Base-by-base conservation (phyloP, 192 early-diverging fungal species). In the Podila clonocystis region DNA sequence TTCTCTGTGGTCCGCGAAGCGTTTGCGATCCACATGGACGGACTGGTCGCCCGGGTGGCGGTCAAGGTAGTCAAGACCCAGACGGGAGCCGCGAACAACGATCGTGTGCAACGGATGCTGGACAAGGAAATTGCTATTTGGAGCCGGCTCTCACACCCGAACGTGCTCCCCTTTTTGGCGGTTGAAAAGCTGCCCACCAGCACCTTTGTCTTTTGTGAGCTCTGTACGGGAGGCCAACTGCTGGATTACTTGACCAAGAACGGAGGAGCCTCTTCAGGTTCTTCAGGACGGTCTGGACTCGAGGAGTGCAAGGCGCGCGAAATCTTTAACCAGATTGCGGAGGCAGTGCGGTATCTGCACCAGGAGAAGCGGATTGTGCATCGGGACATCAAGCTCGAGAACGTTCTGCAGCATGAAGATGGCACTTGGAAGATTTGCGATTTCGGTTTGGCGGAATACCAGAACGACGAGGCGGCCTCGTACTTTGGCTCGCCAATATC, bases 371-470 rank as follows among this genome's bases (percentile, higher is more conserved):
- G 90, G 22, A 86, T 95, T 62, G 89, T 89, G 11, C 97, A 99
- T 83, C 88, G 94, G 9, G 97, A 99, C 75, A 85, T 99, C 67
- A 99, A 99, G 77, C 88, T 95, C 24, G 97, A 99, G 68, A 99
- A 98, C 74, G 85, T 98, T 26, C 83, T 97, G 36, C 84, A 94
- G 22, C 91, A 89, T 66, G 86, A 86, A 58, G 62, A 88, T 20
- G 85, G 84, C 9, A 83, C 82, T 15, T 85, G 93, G 72, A 97
- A 97, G 83, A 80, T 99, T 20, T 93, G 92, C 50, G 97, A 99
- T 72, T 99, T 99, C 85, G 96, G 96, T 11, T 75, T 96, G 15
- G 86, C 93, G 4, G 89, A 91, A 50, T 88, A 85, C 64, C 86
- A 87, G 64, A 80, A 85, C 33, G 74, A 75, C n/a, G 74, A 62